Evolutionary conservation across 2,329 filamentous ascomycete species (phyloP), one percentile per base, ranked within the genome.

Genomic region (Arthrobotrys sinensis): DNA sequence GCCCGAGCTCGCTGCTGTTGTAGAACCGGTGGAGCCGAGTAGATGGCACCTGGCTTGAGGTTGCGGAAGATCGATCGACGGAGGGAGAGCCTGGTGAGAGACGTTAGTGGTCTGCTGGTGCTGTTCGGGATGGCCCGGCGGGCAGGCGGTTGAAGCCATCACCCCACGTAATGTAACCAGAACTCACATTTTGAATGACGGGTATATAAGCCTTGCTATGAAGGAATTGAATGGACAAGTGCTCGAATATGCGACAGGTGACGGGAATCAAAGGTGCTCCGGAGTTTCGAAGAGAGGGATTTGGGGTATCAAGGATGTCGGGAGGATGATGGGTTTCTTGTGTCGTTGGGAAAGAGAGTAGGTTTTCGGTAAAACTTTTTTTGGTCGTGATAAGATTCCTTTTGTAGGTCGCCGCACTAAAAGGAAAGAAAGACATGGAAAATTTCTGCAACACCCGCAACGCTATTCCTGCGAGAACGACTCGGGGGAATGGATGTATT

Each of bases 41-140:
- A 79, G 52, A 79, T 72, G 21, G 68, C 76, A 48, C 76, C 76
- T 46, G 76, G 76, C 68, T 72, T 73, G 46, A 79, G 68, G 48
- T 72, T 79, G 16, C 76, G 76, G 76, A 79, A 79, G 66, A 79
- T 73, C 52, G 76, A 72, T 67, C 76, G 76, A 55, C 76, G 67
- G 11, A 79, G 76, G 32, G 76, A 79, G 7, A 79, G 55, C 76
- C 76, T 79, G 19, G 12, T 19, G 6, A 43, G 36, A 3, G 11
- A 40, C 19, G 16, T 60, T 43, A 60, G 55, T n/a, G 4, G 55
- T 43, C 55, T 60, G 55, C 19, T 43, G 55, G 55, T 60, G 55
- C 55, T 1, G 24, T 48, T 32, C 36, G 32, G 72, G 55, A 48
- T 63, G 52, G 36, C n/a, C 36, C 21, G 38, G 60, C 21, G 43